phyloP scores from a whole-genome alignment of 1,139 yeast genomes.

The Candida freyschussii region DNA sequence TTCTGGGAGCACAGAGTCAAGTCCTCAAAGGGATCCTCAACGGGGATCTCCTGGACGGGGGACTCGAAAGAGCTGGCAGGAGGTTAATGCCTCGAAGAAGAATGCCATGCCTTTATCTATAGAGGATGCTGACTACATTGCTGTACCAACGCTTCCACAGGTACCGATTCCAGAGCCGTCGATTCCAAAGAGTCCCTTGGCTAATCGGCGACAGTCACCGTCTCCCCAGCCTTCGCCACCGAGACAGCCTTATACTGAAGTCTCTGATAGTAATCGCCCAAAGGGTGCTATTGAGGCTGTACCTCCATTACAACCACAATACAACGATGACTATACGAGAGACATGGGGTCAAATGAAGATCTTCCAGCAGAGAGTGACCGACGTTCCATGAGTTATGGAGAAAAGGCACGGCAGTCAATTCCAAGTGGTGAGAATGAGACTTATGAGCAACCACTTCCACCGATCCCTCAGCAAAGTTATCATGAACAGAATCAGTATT shows the following conservation, averaged over 20 bases:
- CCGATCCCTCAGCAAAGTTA: slow-evolving; percentile 2
- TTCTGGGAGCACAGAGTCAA: too few relatives aligned
- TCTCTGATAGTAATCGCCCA: slow-evolving; percentile 1
- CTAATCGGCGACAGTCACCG: slow-evolving; percentile 4
- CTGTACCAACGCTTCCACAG: slow-evolving; percentile 13
- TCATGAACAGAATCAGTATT: slow-evolving; percentile 2
- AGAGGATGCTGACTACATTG: slow-evolving; percentile 20
- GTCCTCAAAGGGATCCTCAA: slow-evolving; percentile 8
- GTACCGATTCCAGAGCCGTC: slow-evolving; percentile 19
- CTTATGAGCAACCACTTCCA: slow-evolving; percentile 1
- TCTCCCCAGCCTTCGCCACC: slow-evolving; percentile 3
- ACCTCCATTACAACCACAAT: slow-evolving; percentile 5
- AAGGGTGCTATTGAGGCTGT: slow-evolving; percentile 6
- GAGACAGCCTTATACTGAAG: neutral
- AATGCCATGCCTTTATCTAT: slow-evolving; percentile 8
- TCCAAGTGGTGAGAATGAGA: too few relatives aligned
- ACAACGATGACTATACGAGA: too few relatives aligned
- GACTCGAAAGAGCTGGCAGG: slow-evolving; percentile 5
- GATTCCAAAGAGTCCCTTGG: slow-evolving; percentile 18
- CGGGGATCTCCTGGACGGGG: slow-evolving; percentile 1
- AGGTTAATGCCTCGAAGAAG: slow-evolving; percentile 8
- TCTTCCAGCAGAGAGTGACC: too few relatives aligned
- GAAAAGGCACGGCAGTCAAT: too few relatives aligned
- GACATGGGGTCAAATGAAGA: too few relatives aligned
- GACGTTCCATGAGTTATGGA: too few relatives aligned